Conservation (phyloP, 2,329 filamentous ascomycete genomes). For the Reticulascus tulasneorum region DNA sequence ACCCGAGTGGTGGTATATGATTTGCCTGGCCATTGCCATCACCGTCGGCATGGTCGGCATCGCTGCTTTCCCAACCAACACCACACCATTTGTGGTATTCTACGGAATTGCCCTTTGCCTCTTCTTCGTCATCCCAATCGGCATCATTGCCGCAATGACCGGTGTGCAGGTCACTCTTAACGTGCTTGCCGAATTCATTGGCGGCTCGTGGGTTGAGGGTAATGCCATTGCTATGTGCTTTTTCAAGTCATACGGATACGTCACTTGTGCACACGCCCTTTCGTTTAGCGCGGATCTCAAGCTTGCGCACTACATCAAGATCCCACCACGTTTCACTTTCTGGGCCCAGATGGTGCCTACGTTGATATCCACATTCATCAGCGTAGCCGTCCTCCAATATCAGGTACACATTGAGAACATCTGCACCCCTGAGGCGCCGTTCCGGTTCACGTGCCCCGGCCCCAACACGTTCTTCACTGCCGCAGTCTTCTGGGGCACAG, state of each 20-base stretch:
- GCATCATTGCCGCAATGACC: constrained; percentile 51
- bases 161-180: constrained; percentile 49
- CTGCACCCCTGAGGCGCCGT: constrained; percentile 31
- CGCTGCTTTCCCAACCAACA: constrained; percentile 45
- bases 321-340: constrained; percentile 59
- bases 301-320: constrained; percentile 55
- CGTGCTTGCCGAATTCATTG: constrained; percentile 50
- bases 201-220: constrained; percentile 45
- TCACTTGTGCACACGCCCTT: constrained; percentile 18
- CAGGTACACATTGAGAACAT: constrained; percentile 33
- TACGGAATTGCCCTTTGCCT: constrained; percentile 46
- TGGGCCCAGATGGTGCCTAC: constrained; percentile 54
- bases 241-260: constrained; percentile 47
- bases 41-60: constrained; percentile 43
- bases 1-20: constrained; percentile 52
- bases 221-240: constrained; percentile 51
- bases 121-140: constrained; percentile 48
- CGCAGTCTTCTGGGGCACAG: constrained; percentile 36
- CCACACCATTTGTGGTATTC: constrained; percentile 46
- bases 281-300: constrained; percentile 32
- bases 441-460: constrained; percentile 32
- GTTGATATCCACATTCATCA: constrained; percentile 48
- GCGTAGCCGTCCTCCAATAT: constrained; percentile 45
- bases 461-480: constrained; percentile 37
- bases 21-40: constrained; percentile 38